Conservation (phyloP, 805 yeast genomes). For the Citeromyces matritensis region DNA sequence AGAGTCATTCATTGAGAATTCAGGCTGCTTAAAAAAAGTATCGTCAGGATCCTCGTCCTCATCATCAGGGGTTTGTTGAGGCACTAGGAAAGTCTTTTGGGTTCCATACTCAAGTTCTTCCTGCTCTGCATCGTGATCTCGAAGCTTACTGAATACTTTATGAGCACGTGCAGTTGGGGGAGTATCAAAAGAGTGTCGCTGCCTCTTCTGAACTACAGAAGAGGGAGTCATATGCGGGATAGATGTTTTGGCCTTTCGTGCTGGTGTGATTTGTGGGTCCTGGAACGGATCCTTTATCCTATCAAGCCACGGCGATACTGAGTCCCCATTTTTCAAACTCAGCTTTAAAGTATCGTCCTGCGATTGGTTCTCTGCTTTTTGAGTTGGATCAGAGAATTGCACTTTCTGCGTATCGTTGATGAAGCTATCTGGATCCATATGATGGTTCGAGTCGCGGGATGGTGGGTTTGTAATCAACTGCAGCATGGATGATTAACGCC, state of each 20-base stretch:
- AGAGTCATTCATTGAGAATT: too few species aligned
- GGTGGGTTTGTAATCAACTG: too few species aligned
- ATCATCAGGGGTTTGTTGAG: background rate
- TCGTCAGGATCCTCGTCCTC: background rate
- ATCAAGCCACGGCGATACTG: slow-evolving; percentile 12
- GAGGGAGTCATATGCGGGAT: too few species aligned
- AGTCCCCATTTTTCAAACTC: slow-evolving; percentile 1
- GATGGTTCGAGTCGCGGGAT: too few species aligned
- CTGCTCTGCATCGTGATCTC: slow-evolving; percentile 6
- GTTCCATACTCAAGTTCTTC: slow-evolving; percentile 10
- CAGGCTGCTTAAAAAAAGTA: background rate
- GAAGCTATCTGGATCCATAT: too few species aligned
- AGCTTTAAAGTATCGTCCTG: background rate
- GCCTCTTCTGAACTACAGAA: too few species aligned
- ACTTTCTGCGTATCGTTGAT: too few species aligned
- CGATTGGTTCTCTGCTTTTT: too few species aligned
- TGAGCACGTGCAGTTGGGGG: slow-evolving; percentile 4
- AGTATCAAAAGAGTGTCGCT: too few species aligned
- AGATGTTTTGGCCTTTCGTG: background rate
- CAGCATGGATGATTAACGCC: too few species aligned
- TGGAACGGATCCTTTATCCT: slow-evolving; percentile 22
- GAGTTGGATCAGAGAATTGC: too few species aligned
- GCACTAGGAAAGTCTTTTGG: too few species aligned
- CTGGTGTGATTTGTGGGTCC: slow-evolving; percentile 10
- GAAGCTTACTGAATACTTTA: slow-evolving; percentile 9